Base-by-base conservation (phyloP, 2,329 filamentous ascomycete species). In the Fusarium gaditjirri region DNA sequence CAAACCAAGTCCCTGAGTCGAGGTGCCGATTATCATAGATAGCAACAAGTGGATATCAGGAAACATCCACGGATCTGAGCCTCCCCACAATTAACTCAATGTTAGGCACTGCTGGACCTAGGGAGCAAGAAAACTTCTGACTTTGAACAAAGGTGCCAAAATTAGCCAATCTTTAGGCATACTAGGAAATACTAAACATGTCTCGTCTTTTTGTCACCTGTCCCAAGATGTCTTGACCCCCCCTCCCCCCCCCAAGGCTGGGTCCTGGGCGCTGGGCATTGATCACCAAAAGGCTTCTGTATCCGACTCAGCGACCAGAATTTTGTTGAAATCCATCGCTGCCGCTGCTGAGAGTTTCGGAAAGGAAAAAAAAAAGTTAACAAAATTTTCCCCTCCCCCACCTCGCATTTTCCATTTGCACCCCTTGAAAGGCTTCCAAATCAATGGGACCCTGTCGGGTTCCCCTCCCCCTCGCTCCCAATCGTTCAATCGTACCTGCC, bases 391-490 rank as follows among this genome's bases (percentile, higher is more conserved):
- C 71, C 72, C 44, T 55, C 59, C 68, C 59, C 67, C 70, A 68
- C 68, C 65, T 61, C 54, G 54, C 46, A 50, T 41, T 31, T 46
- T 66, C 49, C 33, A 52, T 33, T 50, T 33, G 52, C 54, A 65
- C 69, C 69, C 68, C 68, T 52, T 72, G 47, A 43, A 56, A 55
- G 61, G 49, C 62, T 61, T 58, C 29, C 54, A 66, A 54, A 68
- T 50, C 53, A 38, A 52, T 25, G 43, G 49, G 70, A 61, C 49
- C 71, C 62, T 65, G 66, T 74, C 71, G 39, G 46, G 33, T 68
- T 68, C 72, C 74, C 74, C 74, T 63, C 68, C 72, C 63, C 71
- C 67, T 72, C 72, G 61, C 58, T 65, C 71, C 63, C 72, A 72
- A 72, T 73, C 71, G 60, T 54, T 70, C 71, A 73, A 73, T 76